Evolutionary conservation across 352 stramenopile genomes (phyloP).

Genomic region (Phytophthora cajani): DNA sequence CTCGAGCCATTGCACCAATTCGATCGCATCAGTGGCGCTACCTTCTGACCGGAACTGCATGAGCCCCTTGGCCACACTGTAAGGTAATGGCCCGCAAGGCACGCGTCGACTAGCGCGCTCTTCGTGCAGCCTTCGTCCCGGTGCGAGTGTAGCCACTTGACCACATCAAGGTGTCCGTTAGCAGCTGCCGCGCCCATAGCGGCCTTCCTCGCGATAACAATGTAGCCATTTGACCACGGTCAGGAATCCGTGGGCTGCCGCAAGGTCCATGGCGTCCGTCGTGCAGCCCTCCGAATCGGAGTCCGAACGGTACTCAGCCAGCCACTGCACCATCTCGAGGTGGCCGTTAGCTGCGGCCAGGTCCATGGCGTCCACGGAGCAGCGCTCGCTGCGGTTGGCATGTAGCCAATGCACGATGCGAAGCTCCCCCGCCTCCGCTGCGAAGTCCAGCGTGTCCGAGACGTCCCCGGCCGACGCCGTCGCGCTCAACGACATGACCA

Average conservation of each 20-base stretch:
- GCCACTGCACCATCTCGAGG: conserved; percentile 41
- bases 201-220: conserved; percentile 23
- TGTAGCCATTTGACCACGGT: conserved; percentile 45
- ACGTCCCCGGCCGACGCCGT: conserved; percentile 4
- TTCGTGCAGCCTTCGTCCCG: conserved; percentile 40
- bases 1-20: conserved; percentile 30
- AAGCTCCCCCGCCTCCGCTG: conserved; percentile 34
- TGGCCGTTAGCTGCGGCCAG: conserved; percentile 35
- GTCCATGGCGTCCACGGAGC: conserved; percentile 40
- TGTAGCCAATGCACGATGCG: conserved; percentile 45
- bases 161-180: conserved; percentile 41
- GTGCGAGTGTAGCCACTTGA: conserved; percentile 37
- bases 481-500: conserved; percentile 38
- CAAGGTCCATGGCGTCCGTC: conserved; percentile 46
- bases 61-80: conserved; percentile 51
- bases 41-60: conserved; percentile 48
- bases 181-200: conserved; percentile 29
- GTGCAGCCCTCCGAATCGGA: conserved; percentile 34
- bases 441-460: conserved; percentile 32
- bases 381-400: conserved; percentile 33
- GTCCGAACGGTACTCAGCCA: conserved; percentile 32
- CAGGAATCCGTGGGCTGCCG: conserved; percentile 36
- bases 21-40: conserved; percentile 34
- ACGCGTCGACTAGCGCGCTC: conserved; percentile 50
- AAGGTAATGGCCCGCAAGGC: conserved; percentile 44